Conservation (phyloP, 1,139 yeast species). For the Taphrina communis region DNA sequence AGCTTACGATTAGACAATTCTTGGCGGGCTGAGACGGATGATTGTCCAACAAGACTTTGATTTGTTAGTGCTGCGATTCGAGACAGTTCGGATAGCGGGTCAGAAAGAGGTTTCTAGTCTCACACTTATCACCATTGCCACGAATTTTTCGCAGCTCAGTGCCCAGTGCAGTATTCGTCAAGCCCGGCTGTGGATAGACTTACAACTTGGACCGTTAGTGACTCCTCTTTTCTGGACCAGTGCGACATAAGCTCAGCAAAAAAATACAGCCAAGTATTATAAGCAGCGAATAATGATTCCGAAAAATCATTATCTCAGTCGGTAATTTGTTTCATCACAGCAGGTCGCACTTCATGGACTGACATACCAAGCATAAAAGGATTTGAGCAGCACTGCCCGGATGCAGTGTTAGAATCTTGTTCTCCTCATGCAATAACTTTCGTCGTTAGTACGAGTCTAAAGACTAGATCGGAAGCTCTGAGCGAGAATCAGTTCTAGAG, state of each 20-base stretch:
- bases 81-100: slow-evolving; percentile 3
- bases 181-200: slow-evolving; percentile 10
- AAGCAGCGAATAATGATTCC: slow-evolving; percentile 25
- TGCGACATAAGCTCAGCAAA: slow-evolving; percentile 34
- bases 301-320: slow-evolving; percentile 30
- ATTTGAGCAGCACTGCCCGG: too few relatives aligned
- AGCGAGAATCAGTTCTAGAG: slow-evolving; percentile 40
- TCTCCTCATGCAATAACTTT: neutral
- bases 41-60: neutral
- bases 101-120: slow-evolving; percentile 41
- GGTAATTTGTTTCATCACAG: slow-evolving; percentile 40
- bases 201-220: neutral
- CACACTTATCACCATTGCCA: slow-evolving; percentile 39
- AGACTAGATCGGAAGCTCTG: too few relatives aligned
- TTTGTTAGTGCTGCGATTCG: neutral
- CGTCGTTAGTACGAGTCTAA: neutral
- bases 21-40: too few relatives aligned
- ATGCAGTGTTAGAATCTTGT: too few relatives aligned
- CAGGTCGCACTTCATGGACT: slow-evolving; percentile 5
- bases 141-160: slow-evolving; percentile 32
- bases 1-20: neutral
- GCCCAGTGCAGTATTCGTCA: slow-evolving; percentile 42
- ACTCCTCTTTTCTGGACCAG: neutral
- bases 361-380: too few relatives aligned
- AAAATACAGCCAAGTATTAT: slow-evolving; percentile 41